Evolutionary conservation across 2,329 filamentous ascomycete species (phyloP), one percentile per base, ranked within the genome.

Genomic region (Monosporascus sp.): DNA sequence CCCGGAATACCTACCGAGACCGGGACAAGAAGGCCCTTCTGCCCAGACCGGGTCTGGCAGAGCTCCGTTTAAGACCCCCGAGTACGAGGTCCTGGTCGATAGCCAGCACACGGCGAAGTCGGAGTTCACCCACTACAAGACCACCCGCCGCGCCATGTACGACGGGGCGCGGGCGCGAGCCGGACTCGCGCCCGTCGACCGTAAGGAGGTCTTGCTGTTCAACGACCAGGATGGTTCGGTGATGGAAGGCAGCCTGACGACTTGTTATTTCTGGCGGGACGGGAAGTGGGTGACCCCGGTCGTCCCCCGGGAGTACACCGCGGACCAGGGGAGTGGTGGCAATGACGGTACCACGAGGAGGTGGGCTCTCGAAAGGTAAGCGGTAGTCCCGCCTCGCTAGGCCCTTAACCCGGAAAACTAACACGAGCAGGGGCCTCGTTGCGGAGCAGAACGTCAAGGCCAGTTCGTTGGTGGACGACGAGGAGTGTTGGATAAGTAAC

Each of bases 401-500:
- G 6, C 6, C 41, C 38, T 17, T 6, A 18, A n/a, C 17, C 37
- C 8, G 14, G 47, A 27, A 35, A 25, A 47, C 59, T 65, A 39
- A 63, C 37, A 44, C 25, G 24, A 44, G 41, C 48, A 82, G 78
- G 53, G 73, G 71, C 0, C 72, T 94, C 45, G 91, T 82, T 50
- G 75, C 78, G 31, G 88, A 95, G 64, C 80, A 84, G 57, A 69
- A 73, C 3, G 75, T 96, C 17, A 68, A 68, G n/a, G 75, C 74
- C 2, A 72, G 77, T 14, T 84, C 84, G 6, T 68, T 96, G 14
- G 65, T 76, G 3, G 77, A 89, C 58, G 89, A 86, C 1, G 92
- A 97, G 68, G 78, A 85, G 50, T 88, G 92, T 56, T 96, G 90
- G 88, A 72, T 97, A 50, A 96, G 91, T 68, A 97, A 93, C 68